Conservation (phyloP, 225 moss, liverwort and hornwort species). For the Bryum argenteum region DNA sequence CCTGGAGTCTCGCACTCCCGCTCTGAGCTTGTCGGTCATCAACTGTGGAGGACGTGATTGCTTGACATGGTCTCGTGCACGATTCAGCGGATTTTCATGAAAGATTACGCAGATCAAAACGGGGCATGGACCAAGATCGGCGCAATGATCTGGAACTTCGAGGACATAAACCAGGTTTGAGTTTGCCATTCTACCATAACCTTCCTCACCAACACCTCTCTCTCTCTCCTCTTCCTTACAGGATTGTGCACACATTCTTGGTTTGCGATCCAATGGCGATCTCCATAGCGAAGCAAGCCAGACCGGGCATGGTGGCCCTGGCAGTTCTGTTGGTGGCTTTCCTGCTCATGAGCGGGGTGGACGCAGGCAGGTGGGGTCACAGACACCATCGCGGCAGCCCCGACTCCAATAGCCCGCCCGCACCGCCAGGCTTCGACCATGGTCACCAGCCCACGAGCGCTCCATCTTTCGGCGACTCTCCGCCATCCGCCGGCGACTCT, state of each 20-base stretch:
- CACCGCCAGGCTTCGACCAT: constrained; percentile 31
- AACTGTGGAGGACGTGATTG: neutral
- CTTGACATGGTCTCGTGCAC: neutral
- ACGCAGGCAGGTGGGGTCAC: constrained; percentile 13
- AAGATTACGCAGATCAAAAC: neutral
- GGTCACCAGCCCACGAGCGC: neutral
- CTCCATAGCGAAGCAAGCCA: constrained; percentile 17
- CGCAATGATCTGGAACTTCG: neutral
- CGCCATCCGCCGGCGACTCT: neutral
- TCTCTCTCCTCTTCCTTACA: neutral
- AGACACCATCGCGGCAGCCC: neutral
- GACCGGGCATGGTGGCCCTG: constrained; percentile 13
- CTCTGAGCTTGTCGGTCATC: neutral
- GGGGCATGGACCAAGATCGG: neutral
- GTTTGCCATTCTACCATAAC: neutral
- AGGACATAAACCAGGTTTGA: neutral
- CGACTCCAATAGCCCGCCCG: constrained; percentile 16
- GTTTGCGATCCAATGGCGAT: too few species aligned
- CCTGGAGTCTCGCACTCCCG: constrained; percentile 3
- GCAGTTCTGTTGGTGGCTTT: constrained; percentile 17
- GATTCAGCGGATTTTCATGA: neutral
- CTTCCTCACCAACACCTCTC: neutral
- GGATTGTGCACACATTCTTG: neutral
- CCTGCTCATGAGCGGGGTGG: constrained; percentile 6
- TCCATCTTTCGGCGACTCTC: neutral